Conservation (phyloP, 2,329 filamentous ascomycete species). For the Sclerotinia spermophila region DNA sequence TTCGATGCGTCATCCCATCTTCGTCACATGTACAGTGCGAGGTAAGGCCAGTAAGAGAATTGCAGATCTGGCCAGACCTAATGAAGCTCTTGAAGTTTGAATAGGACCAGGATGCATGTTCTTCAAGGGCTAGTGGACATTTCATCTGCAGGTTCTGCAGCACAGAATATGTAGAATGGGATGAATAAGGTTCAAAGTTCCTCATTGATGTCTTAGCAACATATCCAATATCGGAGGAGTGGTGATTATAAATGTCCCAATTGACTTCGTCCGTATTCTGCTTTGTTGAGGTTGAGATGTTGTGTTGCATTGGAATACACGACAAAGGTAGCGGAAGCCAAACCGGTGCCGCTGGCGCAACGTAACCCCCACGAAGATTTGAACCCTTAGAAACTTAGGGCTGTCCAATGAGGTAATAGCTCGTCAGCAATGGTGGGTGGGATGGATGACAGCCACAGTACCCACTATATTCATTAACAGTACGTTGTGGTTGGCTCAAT, state of each 20-base stretch:
- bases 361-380: background rate
- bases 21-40: background rate
- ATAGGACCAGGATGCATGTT: background rate
- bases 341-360: background rate
- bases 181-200: background rate
- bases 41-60: background rate
- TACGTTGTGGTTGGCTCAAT: background rate
- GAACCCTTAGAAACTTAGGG: background rate
- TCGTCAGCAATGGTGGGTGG: background rate
- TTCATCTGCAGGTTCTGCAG: background rate
- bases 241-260: background rate
- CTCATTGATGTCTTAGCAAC: background rate
- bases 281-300: constrained; percentile 13
- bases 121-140: background rate
- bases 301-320: background rate
- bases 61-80: background rate
- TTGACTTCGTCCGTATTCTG: background rate
- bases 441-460: background rate
- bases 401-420: background rate
- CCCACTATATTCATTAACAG: background rate
- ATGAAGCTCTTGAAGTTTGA: background rate
- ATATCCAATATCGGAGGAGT: background rate
- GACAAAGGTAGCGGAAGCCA: background rate
- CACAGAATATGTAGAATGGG: background rate
- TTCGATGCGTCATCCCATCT: background rate